Conservation (phyloP, 257 asterid species). For the Misopates orontium region DNA sequence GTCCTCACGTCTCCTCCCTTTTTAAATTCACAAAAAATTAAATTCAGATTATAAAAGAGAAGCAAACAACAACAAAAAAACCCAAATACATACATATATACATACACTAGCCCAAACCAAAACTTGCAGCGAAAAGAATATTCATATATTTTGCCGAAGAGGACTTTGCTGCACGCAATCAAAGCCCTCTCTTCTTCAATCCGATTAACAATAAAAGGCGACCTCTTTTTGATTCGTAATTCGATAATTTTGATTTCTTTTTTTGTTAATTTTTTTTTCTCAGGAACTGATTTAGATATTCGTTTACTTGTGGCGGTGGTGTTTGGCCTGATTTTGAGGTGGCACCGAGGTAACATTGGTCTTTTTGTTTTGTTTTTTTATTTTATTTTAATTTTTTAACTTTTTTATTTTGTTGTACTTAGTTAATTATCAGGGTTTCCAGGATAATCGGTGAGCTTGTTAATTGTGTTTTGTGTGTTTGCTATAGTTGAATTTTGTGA, state of each 20-base stretch:
- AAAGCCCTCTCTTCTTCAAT: conserved; percentile 28
- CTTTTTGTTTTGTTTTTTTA: background rate
- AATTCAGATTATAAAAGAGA: background rate
- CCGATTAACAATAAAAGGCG: conserved; percentile 8
- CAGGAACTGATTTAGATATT: conserved; percentile 20
- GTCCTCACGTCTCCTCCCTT: conserved; percentile 41
- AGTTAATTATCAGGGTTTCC: conserved; percentile 25
- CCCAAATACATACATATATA: background rate
- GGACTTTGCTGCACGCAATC: conserved; percentile 32
- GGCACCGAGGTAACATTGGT: conserved; percentile 24
- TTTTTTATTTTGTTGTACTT: no score
- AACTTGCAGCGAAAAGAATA: conserved; percentile 20
- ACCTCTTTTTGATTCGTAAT: background rate
- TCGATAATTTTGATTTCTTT: conserved; percentile 28
- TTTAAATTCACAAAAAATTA: conserved; percentile 8
- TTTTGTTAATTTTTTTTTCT: background rate
- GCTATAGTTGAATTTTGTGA: conserved; percentile 22
- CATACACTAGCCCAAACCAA: background rate
- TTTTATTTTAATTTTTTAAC: no score
- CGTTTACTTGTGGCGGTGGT: conserved; percentile 26
- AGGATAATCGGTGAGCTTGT: background rate
- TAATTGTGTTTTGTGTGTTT: background rate
- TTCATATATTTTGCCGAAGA: conserved; percentile 10
- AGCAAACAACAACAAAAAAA: conserved; percentile 11
- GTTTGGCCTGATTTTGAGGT: conserved; percentile 25